Base-by-base conservation (phyloP, 1,284 basidiomycete genomes). In the Grifola frondosa region DNA sequence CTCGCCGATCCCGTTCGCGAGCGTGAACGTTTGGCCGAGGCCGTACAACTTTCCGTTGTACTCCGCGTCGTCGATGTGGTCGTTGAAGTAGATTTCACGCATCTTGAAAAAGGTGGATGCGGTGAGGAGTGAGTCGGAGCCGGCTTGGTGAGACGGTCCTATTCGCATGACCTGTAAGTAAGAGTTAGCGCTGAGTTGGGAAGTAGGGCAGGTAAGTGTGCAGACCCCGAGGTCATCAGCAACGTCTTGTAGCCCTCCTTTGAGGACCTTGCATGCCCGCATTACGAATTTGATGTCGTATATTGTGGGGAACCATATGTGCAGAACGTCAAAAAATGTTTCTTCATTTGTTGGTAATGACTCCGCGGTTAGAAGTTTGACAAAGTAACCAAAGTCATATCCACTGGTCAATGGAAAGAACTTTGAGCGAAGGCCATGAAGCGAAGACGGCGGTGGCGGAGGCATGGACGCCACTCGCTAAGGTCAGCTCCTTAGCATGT, bases 261-360 rank as follows among this genome's bases (percentile, higher is more conserved):
- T 93, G 56, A 97, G 74, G 28, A 82, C 82, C 66, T 96, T 96
- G 44, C 77, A 90, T 66, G 73, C 81, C 64, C 93, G 84, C 82
- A 97, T 93, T 63, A 99, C 82, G 68, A 89, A 95, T 69, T 99
- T 99, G 75, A 98, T 93, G 66, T 99, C 96, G 66, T 97, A 98
- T 45, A 97, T 87, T 45, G 85, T 88, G 0, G 96, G 96, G 69
- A 99, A 99, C 96, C 96, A 99, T 56, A 84, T 85, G 51, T 77
- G 79, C 21, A 99, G 78, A 37, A 90, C 78, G 38, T 91, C 81
- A 64, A 98, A 97, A 69, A 99, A 99, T 15, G 83, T 80, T 51
- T 89, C 84, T 69, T 99, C 97, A 19, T 84, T 84, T 21, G 86
- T 81, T 3, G 97, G 97, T 49, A 99, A 70, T 31, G 92, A 89